Base-by-base conservation (phyloP, 2,329 filamentous ascomycete genomes). In the Colletotrichum sp. region DNA sequence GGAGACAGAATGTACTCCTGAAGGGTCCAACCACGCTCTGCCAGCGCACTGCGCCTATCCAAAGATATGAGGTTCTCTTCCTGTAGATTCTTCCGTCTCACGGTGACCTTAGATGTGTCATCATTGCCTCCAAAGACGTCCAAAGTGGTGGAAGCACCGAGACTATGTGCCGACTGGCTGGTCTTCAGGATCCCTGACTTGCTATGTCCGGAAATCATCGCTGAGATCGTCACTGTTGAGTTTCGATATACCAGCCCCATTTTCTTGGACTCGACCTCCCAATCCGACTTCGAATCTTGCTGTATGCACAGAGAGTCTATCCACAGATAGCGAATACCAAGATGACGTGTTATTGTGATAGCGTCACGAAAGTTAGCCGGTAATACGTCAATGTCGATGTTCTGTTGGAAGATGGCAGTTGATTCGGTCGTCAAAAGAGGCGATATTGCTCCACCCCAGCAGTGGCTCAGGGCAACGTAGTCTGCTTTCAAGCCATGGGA, bases 241-340 rank as follows among this genome's bases (percentile, higher is more conserved):
- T 73, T 68, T n/a, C 63, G 55, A 48, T 78, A 78, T 6, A 78
- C 34, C 7, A 16, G 16, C 2, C 64, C 60, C 72, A 78, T 78
- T 22, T 63, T 72, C 28, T 71, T 32, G 0, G 74, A 75, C 59
- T 80, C 74, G 1, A 6, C 22, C 18, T 78, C 70, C 79, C 76
- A 78, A 16, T 80, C 77, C 4, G 68, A 28, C 28, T 75, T 75
- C 0, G 73, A 77, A 26, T 80, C 72, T 28, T 80, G 77, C 9
- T 79, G 55, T 15, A 80, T 79, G 36, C 78, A 80, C 5, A 78
- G 67, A 8, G 68, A 72, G 52, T 80, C 79, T 30, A 80, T 77
- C 79, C 79, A 79, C 2, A 80, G 62, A 32, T 78, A 80, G 4
- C 30, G 60, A 10, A 80, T 70, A 1, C 59, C 71, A 5, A 80